Evolutionary conservation across 495 filamentous ascomycete genomes (phyloP), one percentile per base, ranked within the genome.

Genomic region (Penicillium antarcticum): DNA sequence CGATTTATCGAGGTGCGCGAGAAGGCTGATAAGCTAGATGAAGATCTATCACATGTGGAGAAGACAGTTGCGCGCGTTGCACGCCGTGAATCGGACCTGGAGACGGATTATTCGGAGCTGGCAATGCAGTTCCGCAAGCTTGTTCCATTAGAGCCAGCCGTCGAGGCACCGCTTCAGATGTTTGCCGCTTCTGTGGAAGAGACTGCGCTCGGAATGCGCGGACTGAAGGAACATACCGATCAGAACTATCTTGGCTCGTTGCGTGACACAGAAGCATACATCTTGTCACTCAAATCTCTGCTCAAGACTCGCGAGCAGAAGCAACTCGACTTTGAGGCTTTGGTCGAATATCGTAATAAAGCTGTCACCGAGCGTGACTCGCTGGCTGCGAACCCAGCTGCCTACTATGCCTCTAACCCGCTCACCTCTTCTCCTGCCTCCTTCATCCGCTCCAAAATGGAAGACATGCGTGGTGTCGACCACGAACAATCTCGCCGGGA

Each of bases 251-350:
- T 97, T 17, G 87, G 89, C 53, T 89, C 85, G 9, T 77, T 98
- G 29, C 81, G 89, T 14, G 95, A 97, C 66, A 96, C 97, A 91
- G 86, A 90, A 52, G 85, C 90, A 23, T 98, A 97, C 70, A 90
- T 88, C 63, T 67, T 82, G 16, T 85, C 90, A 2, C 69, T 97
- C 14, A 95, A 95, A 68, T 73, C 84, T 26, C 84, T 97, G 3
- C 82, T 98, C 61, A 96, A 95, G 73, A 87, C 88, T 5, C 86
- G 94, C 17, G 95, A 98, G 71, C 91, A 95, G 72, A 98, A 97
- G 66, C 94, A 98, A 64, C 86, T 97, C 36, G 94, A 98, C 70
- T 96, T 92, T 64, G 94, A 98, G 71, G 94, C 88, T 35, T 77
- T 97, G 24, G 95, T 91, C 17, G 92, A 96, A 60, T 97, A 97